phyloP scores from a whole-genome alignment of 176 grass and related monocot species.

The Aegilops bicornis region DNA sequence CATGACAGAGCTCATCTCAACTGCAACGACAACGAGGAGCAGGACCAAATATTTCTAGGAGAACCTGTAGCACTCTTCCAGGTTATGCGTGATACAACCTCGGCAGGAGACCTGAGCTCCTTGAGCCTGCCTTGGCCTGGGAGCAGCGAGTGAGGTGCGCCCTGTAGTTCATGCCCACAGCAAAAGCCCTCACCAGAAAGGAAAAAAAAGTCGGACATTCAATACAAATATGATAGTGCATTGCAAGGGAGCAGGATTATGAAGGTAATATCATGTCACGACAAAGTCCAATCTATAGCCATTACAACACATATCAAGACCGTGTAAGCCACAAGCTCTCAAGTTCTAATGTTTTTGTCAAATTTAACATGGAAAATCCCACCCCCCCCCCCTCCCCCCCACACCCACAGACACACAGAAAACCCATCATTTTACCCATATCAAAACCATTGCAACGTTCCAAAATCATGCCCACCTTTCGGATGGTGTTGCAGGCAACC shows the following conservation, averaged over 20 bases:
- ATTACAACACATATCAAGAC: too few relatives aligned
- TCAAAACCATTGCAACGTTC: too few relatives aligned
- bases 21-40: conserved; percentile 69
- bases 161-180: conserved; percentile 41
- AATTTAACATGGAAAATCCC: too few relatives aligned
- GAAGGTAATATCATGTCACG: neutral
- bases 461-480: too few relatives aligned
- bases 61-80: conserved; percentile 70
- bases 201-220: neutral
- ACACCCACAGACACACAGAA: too few relatives aligned
- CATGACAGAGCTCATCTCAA: conserved; percentile 52
- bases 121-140: conserved; percentile 82
- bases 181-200: conserved; percentile 45
- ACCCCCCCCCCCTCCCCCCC: too few relatives aligned
- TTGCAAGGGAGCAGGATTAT: neutral
- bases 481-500: too few relatives aligned
- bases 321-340: too few relatives aligned
- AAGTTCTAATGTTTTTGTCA: too few relatives aligned
- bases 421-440: too few relatives aligned
- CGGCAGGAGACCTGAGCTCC: conserved; percentile 40
- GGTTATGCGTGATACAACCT: conserved; percentile 23
- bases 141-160: conserved; percentile 78
- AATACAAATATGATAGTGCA: neutral
- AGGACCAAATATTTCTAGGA: conserved; percentile 86
- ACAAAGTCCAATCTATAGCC: neutral